Evolutionary conservation across 1,139 yeast species (phyloP).

Genomic region (Diutina siamensis): DNA sequence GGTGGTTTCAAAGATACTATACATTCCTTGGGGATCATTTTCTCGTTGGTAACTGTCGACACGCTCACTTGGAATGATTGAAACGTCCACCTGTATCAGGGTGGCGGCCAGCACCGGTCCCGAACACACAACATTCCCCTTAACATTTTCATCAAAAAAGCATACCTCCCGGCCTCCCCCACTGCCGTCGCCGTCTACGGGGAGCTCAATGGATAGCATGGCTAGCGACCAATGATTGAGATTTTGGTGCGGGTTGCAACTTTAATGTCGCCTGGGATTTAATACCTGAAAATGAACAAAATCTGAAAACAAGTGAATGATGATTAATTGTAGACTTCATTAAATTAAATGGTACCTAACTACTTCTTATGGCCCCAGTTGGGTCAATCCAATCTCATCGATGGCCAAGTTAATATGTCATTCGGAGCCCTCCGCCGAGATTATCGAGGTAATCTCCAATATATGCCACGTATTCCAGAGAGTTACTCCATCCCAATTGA

Average conservation of each 20-base stretch:
- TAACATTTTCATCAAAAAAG: neutral
- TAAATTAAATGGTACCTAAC: no score
- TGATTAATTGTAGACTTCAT: no score
- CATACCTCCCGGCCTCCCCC: neutral
- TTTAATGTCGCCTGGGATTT: no score
- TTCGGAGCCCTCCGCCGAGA: constrained; percentile 31
- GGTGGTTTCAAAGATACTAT: neutral
- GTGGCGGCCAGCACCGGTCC: neutral
- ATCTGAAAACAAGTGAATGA: no score
- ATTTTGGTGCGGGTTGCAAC: neutral
- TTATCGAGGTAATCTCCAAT: constrained; percentile 30
- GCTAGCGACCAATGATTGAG: neutral
- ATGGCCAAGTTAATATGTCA: constrained; percentile 21
- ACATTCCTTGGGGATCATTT: neutral
- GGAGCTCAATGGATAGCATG: neutral
- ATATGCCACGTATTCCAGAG: constrained; percentile 48
- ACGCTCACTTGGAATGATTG: neutral
- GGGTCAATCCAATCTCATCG: no score
- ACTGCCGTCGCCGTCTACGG: neutral
- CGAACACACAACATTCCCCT: neutral
- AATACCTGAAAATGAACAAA: no score
- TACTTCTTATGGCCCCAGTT: no score
- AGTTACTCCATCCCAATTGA: constrained; percentile 81
- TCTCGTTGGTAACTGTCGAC: neutral
- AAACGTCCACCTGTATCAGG: neutral